A percentile compares a stretch with the other conserved stretches of the same genome.
Conservation (phyloP, 768 basidiomycete genomes). For the Termitomyces heimii region DNA sequence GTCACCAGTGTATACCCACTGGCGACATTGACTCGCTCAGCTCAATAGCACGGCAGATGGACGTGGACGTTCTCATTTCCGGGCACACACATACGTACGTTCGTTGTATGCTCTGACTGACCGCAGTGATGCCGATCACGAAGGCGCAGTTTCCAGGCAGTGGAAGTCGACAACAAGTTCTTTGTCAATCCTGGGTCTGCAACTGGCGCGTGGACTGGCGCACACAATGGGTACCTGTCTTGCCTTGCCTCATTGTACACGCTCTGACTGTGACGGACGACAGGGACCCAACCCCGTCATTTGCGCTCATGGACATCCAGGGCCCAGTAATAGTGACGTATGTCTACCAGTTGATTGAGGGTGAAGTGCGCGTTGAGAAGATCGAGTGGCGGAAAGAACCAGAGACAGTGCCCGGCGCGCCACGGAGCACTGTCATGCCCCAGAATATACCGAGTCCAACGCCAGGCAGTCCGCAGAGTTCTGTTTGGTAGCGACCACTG, state of each 20-base stretch:
- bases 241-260: background rate
- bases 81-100: slow-evolving; percentile 93
- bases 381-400: slow-evolving; percentile 74
- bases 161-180: slow-evolving; percentile 87
- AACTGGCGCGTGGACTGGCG: slow-evolving; percentile 90
- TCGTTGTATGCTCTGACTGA: background rate
- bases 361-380: slow-evolving; percentile 91
- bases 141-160: slow-evolving; percentile 78
- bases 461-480: slow-evolving; percentile 15
- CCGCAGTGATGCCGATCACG: background rate
- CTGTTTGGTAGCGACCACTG: background rate
- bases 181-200: slow-evolving; percentile 96
- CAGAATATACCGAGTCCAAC: slow-evolving; percentile 43
- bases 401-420: slow-evolving; percentile 28
- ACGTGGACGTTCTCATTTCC: slow-evolving; percentile 91
- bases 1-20: slow-evolving; percentile 88
- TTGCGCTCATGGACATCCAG: slow-evolving; percentile 97
- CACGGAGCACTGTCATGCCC: slow-evolving; percentile 40
- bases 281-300: slow-evolving; percentile 88
- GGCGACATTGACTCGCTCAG: slow-evolving; percentile 91
- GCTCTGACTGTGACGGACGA: slow-evolving; percentile 1
- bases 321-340: slow-evolving; percentile 96
- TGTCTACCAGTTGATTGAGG: slow-evolving; percentile 92
- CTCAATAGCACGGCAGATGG: slow-evolving; percentile 90
- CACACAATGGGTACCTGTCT: slow-evolving; percentile 48